Evolutionary conservation across 129 eudicot genomes (phyloP).

Genomic region (Artemisia annua): DNA sequence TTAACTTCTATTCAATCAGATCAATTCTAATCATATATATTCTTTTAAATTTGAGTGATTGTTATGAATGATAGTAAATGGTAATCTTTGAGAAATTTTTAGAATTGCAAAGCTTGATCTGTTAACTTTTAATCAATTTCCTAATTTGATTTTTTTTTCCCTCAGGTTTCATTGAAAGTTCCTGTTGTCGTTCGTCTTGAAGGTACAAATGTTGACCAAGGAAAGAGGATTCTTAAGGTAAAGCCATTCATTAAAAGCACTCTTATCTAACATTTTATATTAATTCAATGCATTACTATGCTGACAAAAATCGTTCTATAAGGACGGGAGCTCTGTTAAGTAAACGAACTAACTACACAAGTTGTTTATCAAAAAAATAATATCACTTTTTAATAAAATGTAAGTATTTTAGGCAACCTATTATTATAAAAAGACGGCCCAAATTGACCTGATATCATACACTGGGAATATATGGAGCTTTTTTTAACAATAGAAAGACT

Average conservation of each 20-base stretch:
- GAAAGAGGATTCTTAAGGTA: constrained; percentile 98
- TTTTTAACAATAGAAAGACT: neutral
- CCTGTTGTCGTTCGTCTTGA: constrained; percentile 95
- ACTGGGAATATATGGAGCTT: no score
- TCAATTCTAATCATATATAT: neutral
- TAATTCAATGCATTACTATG: no score
- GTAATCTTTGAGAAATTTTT: no score
- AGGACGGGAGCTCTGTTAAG: no score
- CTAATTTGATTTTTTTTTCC: constrained; percentile 7
- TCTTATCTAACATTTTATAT: no score
- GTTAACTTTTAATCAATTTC: neutral
- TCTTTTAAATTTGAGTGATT: neutral
- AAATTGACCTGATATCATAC: no score
- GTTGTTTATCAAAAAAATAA: no score
- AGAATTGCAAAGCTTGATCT: no score
- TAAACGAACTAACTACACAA: no score
- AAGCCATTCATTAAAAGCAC: neutral
- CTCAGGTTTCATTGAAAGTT: constrained; percentile 84
- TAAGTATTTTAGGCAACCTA: neutral
- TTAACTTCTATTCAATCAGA: neutral
- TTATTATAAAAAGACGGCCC: no score
- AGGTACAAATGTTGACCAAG: constrained; percentile 98
- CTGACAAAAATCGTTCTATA: no score
- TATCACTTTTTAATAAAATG: no score
- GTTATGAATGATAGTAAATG: neutral